Evolutionary conservation across 2,329 filamentous ascomycete genomes (phyloP).

Genomic region (Exutisphaerella laricina): DNA sequence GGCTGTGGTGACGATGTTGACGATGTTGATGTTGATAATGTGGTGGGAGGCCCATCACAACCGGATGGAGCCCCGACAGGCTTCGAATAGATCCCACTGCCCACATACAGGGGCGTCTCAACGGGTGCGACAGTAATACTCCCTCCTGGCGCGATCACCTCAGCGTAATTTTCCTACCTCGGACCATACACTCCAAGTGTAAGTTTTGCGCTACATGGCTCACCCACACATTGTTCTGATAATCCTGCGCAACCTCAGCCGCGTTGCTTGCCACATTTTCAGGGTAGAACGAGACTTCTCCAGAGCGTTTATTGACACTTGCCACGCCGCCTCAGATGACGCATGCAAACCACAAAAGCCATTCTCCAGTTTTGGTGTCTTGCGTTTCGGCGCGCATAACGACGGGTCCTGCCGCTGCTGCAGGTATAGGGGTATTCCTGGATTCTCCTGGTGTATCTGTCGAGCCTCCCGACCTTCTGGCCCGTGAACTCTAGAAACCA

Average conservation of each 20-base stretch:
- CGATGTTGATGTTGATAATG: no score
- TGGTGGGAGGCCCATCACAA: no score
- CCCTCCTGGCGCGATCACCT: slow-evolving; percentile 2
- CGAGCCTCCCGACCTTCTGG: slow-evolving; percentile 12
- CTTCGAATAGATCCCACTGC: no score
- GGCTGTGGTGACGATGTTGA: no score
- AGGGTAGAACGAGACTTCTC: slow-evolving; percentile 4
- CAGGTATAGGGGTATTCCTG: slow-evolving; percentile 12
- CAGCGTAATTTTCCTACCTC: slow-evolving; percentile 5
- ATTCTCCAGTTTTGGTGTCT: slow-evolving; percentile 7
- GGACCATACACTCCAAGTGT: slow-evolving; percentile 8
- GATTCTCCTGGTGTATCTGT: slow-evolving; percentile 10
- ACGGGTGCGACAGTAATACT: no score
- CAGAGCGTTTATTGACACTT: slow-evolving; percentile 6
- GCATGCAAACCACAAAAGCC: slow-evolving; percentile 10
- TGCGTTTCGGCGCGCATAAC: slow-evolving; percentile 10
- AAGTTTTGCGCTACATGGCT: slow-evolving; percentile 3
- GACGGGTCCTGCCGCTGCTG: neutral
- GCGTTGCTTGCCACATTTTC: slow-evolving; percentile 3
- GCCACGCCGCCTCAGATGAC: slow-evolving; percentile 1
- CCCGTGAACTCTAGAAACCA: slow-evolving; percentile 9
- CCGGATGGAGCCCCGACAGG: no score
- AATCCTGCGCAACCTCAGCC: slow-evolving; percentile 6
- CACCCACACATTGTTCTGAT: slow-evolving; percentile 8
- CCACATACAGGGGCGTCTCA: no score